These are phyloP conservation scores for Cladosporium halotolerans DNA, from an alignment of 2,329 filamentous ascomycete genomes.

Conservation along the genomic window DNA sequence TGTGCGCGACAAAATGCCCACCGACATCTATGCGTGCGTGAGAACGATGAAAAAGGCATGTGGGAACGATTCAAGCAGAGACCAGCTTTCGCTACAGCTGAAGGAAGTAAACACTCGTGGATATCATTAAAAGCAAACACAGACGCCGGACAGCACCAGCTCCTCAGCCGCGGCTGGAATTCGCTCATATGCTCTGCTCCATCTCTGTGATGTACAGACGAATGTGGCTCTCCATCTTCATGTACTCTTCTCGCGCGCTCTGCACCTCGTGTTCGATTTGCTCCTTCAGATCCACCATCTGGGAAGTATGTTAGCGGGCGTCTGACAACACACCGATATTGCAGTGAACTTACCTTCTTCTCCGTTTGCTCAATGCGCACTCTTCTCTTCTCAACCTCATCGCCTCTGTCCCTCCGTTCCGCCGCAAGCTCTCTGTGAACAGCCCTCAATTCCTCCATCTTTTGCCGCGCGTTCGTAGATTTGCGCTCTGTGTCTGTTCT, in stretches of 20 bases:
- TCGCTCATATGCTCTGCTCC: slow-evolving; percentile 68
- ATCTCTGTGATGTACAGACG: slow-evolving; percentile 98
- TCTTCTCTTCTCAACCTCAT: slow-evolving; percentile 84
- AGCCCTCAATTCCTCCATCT: slow-evolving; percentile 82
- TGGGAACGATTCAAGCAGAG: too few species aligned
- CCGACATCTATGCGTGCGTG: too few species aligned
- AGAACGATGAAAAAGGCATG: too few species aligned
- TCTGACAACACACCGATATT: neutral
- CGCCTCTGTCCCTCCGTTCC: slow-evolving; percentile 77
- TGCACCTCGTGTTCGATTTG: slow-evolving; percentile 94
- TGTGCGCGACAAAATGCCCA: neutral
- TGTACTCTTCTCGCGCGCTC: slow-evolving; percentile 83
- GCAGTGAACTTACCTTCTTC: slow-evolving; percentile 69
- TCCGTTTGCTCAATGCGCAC: slow-evolving; percentile 97
- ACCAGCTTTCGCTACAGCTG: too few species aligned
- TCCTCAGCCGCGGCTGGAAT: neutral
- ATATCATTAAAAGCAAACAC: slow-evolving; percentile 5
- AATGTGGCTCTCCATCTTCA: slow-evolving; percentile 96
- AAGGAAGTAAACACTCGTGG: neutral
- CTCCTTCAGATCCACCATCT: slow-evolving; percentile 98
- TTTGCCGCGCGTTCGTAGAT: slow-evolving; percentile 70
- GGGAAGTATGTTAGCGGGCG: slow-evolving; percentile 19
- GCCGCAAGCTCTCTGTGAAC: slow-evolving; percentile 76
- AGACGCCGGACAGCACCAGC: neutral
- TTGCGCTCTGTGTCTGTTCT: slow-evolving; percentile 75